These are phyloP conservation scores for Cladosporium sp. DNA, from an alignment of 2,329 filamentous ascomycete species.

Conservation along the genomic window DNA sequence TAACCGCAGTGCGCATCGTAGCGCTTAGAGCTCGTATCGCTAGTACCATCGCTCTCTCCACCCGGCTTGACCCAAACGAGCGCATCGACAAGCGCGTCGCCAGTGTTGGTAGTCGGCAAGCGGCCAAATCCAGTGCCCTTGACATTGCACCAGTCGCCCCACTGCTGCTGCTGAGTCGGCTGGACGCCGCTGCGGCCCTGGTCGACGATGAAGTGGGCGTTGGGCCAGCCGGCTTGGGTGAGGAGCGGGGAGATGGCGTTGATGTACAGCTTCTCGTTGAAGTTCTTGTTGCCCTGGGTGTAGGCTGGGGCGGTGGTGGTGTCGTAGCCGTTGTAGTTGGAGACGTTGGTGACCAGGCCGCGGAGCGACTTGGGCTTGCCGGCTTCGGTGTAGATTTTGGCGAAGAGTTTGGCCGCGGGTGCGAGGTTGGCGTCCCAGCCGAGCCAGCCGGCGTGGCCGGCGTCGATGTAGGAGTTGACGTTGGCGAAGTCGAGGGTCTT, in stretches of 20 bases:
- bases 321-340: conserved; percentile 56
- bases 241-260: conserved; percentile 50
- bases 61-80: conserved; percentile 71
- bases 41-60: conserved; percentile 50
- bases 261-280: conserved; percentile 51
- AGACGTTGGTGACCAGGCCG: conserved; percentile 54
- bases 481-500: conserved; percentile 56
- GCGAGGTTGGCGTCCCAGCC: conserved; percentile 58
- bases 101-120: conserved; percentile 61
- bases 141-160: conserved; percentile 68
- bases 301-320: conserved; percentile 43
- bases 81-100: conserved; percentile 56
- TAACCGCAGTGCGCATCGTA: conserved; percentile 56
- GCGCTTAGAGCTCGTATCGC: conserved; percentile 38
- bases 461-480: conserved; percentile 61
- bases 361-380: conserved; percentile 45
- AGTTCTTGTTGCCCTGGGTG: conserved; percentile 45
- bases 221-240: conserved; percentile 40
- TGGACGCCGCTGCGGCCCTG: conserved; percentile 60
- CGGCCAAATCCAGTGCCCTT: conserved; percentile 59
- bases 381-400: conserved; percentile 44
- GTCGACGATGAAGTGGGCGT: conserved; percentile 54
- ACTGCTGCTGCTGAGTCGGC: conserved; percentile 50
- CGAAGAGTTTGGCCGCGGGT: conserved; percentile 48
- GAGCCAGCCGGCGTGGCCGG: conserved; percentile 61